Evolutionary conservation across 2,329 filamentous ascomycete species (phyloP), one percentile per base, ranked within the genome.

Genomic region (Boeremia exigua): DNA sequence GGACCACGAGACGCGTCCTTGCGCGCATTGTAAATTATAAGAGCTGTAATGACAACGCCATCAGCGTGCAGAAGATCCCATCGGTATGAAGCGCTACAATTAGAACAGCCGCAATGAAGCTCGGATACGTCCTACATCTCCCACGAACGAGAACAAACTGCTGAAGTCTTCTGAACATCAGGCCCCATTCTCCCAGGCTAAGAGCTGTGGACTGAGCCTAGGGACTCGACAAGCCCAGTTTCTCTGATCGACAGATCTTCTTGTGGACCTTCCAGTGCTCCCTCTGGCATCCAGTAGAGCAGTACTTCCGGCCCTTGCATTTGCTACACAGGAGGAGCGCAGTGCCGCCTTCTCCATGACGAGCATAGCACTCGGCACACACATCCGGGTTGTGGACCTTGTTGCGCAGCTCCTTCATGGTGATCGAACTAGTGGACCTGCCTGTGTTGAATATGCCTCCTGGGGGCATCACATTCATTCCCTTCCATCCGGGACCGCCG

Each of bases 231-330:
- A 37, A n/a, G 19, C 34, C 15, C 34, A 37, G 34, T 8, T 10
- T 19, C 15, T 19, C 42, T 6, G 59, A 45, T 34, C 54, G 48
- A 48, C 70, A 73, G 10, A 62, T 48, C 48, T 66, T 70, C 62
- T 72, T 73, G 62, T 75, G 73, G 9, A 58, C 39, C 60, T 67
- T 70, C 70, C 71, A 74, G 39, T 69, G 59, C 38, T 65, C 60
- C 50, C 67, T 71, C 56, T 74, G 70, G 44, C 70, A 75, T 19
- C 53, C 60, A 23, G 48, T 46, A 17, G 67, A 62, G 49, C 72
- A 75, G 62, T 73, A 75, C 53, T 42, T 62, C 43, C 61, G 52
- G 11, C 60, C 55, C 39, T 59, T 66, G 61, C 72, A 75, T 37
- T 58, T 65, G 25, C 54, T 39, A 33, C 72, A 74, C 17, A 44